Percentiles rank a stretch among this genome's conserved stretches.
These are phyloP conservation scores for Bipolaris oryzae DNA, from an alignment of 2,329 filamentous ascomycete species.

Conservation along the genomic window DNA sequence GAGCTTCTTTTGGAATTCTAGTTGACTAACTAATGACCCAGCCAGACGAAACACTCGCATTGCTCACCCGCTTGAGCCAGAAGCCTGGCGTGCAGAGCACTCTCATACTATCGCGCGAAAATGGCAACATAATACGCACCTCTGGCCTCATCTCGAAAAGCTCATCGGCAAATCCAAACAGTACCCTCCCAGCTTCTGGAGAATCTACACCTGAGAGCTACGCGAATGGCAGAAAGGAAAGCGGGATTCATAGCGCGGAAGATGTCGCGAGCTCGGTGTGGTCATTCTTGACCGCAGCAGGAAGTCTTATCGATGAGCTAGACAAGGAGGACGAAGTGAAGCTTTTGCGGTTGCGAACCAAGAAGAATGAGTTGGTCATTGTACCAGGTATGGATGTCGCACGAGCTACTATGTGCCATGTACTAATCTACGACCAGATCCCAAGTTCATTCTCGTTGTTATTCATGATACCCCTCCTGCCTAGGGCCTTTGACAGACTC, in stretches of 20 bases:
- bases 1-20: neutral
- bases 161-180: constrained; percentile 55
- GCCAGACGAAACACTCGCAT: constrained; percentile 66
- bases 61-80: constrained; percentile 71
- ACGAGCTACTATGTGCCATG: neutral
- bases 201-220: constrained; percentile 42
- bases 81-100: constrained; percentile 81
- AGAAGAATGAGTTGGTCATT: constrained; percentile 83
- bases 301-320: constrained; percentile 71
- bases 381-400: constrained; percentile 62
- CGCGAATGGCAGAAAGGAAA: constrained; percentile 46
- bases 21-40: constrained; percentile 18
- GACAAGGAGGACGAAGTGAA: constrained; percentile 80
- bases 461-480: constrained; percentile 80
- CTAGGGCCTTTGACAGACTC: constrained; percentile 42
- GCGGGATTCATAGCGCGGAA: constrained; percentile 66
- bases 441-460: constrained; percentile 78
- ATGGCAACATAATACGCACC: constrained; percentile 75
- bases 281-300: constrained; percentile 73
- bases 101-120: constrained; percentile 73
- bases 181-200: constrained; percentile 43
- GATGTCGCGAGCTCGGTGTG: constrained; percentile 78
- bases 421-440: constrained; percentile 54
- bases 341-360: constrained; percentile 77
- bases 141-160: constrained; percentile 71